These are phyloP conservation scores for Aspergillus taichungensis DNA, from an alignment of 495 filamentous ascomycete genomes.

Conservation along the genomic window DNA sequence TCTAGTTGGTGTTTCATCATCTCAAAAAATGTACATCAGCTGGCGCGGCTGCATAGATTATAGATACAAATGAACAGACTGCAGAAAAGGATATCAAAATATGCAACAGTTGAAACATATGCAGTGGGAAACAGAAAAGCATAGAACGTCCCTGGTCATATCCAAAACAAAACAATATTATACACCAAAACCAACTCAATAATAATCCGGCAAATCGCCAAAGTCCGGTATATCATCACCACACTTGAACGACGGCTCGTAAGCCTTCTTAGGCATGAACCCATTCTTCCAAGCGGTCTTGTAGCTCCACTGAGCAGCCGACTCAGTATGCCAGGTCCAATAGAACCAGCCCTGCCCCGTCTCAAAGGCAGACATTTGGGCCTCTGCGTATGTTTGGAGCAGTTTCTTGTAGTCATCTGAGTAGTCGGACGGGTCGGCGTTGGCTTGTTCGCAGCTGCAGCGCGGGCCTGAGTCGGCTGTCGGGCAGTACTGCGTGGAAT, in stretches of 20 bases:
- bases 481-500: constrained; percentile 63
- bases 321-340: constrained; percentile 86
- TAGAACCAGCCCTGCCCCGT: constrained; percentile 95
- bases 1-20: too few species aligned
- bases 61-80: too few species aligned
- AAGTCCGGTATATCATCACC: constrained; percentile 61
- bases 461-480: constrained; percentile 36
- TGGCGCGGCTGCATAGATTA: too few species aligned
- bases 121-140: constrained; percentile 3
- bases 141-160: neutral
- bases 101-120: too few species aligned
- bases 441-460: constrained; percentile 70
- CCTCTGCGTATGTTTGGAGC: constrained; percentile 82
- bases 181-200: constrained; percentile 33
- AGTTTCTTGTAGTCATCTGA: constrained; percentile 72
- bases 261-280: constrained; percentile 73
- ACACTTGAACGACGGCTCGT: constrained; percentile 69
- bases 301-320: constrained; percentile 88
- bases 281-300: constrained; percentile 75
- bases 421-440: constrained; percentile 61
- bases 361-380: constrained; percentile 90
- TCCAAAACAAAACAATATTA: constrained; percentile 1
- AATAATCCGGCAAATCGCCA: constrained; percentile 56
- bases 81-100: too few species aligned
- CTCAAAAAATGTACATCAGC: too few species aligned